These are phyloP conservation scores for Pecoramyces ruminantium DNA, from an alignment of 192 early-diverging fungal genomes.

Conservation along the genomic window DNA sequence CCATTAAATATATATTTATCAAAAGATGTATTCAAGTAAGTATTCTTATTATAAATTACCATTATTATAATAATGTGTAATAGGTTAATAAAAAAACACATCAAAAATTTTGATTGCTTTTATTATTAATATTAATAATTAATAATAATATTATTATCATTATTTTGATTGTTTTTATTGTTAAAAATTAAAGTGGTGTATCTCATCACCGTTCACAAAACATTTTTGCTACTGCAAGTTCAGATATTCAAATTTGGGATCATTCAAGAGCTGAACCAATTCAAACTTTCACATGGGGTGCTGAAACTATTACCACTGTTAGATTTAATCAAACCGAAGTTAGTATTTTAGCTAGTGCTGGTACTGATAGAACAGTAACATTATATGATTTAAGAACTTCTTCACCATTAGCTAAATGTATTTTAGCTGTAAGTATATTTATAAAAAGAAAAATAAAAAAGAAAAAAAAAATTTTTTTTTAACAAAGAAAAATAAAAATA, in stretches of 20 bases:
- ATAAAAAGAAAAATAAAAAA: too few species aligned
- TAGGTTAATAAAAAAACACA: too few species aligned
- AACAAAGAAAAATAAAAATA: too few species aligned
- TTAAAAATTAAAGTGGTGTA: too few species aligned
- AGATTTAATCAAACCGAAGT: conserved; percentile 94
- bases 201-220: conserved; percentile 76
- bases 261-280: conserved; percentile 57
- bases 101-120: too few species aligned
- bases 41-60: not conserved
- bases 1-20: conserved; percentile 64
- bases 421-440: conserved; percentile 37
- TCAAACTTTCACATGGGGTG: conserved; percentile 73
- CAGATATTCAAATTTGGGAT: conserved; percentile 86
- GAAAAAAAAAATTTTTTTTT: too few species aligned
- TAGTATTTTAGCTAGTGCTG: conserved; percentile 80
- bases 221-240: conserved; percentile 78
- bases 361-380: conserved; percentile 83
- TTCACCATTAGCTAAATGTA: conserved; percentile 66
- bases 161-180: too few species aligned
- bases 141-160: not conserved
- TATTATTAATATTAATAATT: too few species aligned
- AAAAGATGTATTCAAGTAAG: conserved; percentile 41
- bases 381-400: conserved; percentile 86
- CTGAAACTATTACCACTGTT: conserved; percentile 85
- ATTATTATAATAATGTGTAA: too few species aligned